Evolutionary conservation across 1,284 basidiomycete genomes (phyloP), one percentile per base, ranked within the genome.

Genomic region (Ceratobasidium sp.): DNA sequence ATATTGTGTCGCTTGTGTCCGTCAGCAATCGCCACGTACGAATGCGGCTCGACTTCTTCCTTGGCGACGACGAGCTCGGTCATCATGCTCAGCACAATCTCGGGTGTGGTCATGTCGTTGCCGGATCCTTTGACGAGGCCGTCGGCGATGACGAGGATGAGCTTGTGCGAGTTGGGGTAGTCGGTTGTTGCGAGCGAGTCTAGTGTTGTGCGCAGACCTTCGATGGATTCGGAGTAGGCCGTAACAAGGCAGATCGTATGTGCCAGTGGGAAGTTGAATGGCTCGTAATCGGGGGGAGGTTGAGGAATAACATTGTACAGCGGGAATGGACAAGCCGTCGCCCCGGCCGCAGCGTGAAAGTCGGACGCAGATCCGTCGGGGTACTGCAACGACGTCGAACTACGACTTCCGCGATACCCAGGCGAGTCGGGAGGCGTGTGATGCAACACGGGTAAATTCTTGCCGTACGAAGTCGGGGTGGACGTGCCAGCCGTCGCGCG

Each of bases 1-100:
- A 97, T 97, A 80, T 99, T 99, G 84, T 98, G 96, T 25, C 94
- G 87, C 82, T 98, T 99, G 83, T 98, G 94, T 34, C 97, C 97
- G 78, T 99, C 96, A 27, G 97, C 97, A 75, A 99, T 98, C 71
- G 97, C 95, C 53, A 98, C 94, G 77, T 99, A 99, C 57, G 95
- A 97, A 76, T 97, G 92, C 7, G 95, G 83, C 77, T 98, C 94
- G 56, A 98, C 94, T 71, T 98, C 93, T 35, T 90, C 83, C 0
- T 89, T 85, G 0, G 88, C 82, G n/a, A 94, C 84, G 70, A 98
- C 82, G 68, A 98, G 87, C 52, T 99, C 96, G 81, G 92, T 95
- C 97, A 99, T 98, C 97, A 99, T 99, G 55, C 86, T 82, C 73
- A 99, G 80, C 76, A 91, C 91, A 75, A 99, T 98, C 75, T 99